Conservation (phyloP, 176 grass and related monocot genomes). For the Aegilops speltoides region DNA sequence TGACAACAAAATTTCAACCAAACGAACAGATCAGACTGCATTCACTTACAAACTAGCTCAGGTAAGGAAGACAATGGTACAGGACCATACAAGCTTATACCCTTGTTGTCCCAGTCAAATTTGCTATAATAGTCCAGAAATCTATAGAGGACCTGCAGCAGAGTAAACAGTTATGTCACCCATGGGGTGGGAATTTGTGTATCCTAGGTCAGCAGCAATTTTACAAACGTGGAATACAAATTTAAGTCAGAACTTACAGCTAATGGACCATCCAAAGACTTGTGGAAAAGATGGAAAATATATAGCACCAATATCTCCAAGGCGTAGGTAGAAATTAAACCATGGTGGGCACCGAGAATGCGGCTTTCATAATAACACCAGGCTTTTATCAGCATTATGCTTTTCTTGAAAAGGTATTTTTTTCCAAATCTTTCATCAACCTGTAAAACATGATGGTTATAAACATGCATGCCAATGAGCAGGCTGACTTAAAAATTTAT, state of each 20-base stretch:
- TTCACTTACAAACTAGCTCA: constrained; percentile 76
- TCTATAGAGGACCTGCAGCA: constrained; percentile 83
- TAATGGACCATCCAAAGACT: constrained; percentile 66
- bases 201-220: constrained; percentile 7
- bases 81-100: constrained; percentile 75
- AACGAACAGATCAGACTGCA: constrained; percentile 17
- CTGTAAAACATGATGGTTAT: constrained; percentile 45
- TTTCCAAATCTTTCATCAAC: constrained; percentile 77
- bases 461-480: neutral
- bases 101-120: constrained; percentile 90
- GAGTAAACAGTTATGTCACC: constrained; percentile 11
- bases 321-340: constrained; percentile 91
- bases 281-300: constrained; percentile 78
- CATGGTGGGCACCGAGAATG: constrained; percentile 95
- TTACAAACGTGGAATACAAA: neutral
- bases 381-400: constrained; percentile 90
- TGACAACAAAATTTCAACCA: constrained; percentile 14
- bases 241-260: constrained; percentile 47
- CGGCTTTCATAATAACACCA: constrained; percentile 99
- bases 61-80: constrained; percentile 71
- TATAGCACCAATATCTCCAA: constrained; percentile 86
- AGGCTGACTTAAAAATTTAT: neutral
- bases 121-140: constrained; percentile 95
- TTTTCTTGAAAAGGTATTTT: constrained; percentile 74
- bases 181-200: neutral